A percentile compares a stretch with the other conserved stretches of the same genome.
These are phyloP conservation scores for Nitzschia sp. DNA, from an alignment of 108 stramenopile species.

Conservation along the genomic window DNA sequence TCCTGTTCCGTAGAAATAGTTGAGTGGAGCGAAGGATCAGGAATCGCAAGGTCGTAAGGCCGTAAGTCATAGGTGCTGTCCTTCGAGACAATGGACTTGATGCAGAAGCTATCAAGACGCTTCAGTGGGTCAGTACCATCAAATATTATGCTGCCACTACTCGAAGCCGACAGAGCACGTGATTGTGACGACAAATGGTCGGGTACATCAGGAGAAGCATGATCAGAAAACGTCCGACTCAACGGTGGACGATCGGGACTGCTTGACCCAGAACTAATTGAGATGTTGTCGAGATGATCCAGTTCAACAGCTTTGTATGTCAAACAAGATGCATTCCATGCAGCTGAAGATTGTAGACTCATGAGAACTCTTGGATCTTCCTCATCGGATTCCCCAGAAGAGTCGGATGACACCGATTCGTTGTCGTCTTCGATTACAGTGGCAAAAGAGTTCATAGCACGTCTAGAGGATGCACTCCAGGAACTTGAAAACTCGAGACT, in stretches of 20 bases:
- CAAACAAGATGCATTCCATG: not conserved
- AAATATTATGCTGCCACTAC: not conserved
- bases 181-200: slow-evolving; percentile 3
- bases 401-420: slow-evolving; percentile 2
- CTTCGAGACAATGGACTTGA: not conserved
- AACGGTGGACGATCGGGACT: not conserved
- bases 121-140: not conserved
- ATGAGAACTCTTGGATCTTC: not conserved
- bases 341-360: not conserved
- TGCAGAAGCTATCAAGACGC: not conserved
- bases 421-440: slow-evolving; percentile 7
- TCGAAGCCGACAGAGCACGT: not conserved
- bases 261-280: too few species aligned
- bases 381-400: not conserved
- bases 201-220: too few species aligned
- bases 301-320: too few species aligned
- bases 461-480: not conserved
- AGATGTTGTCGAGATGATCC: too few species aligned
- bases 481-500: not conserved
- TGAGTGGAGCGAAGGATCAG: not conserved
- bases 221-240: not conserved
- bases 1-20: too few species aligned
- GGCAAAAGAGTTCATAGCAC: not conserved
- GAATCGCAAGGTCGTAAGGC: not conserved
- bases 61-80: not conserved